phyloP scores from a whole-genome alignment of 2,329 filamentous ascomycete species.

The Neopestalotiopsis sp. region DNA sequence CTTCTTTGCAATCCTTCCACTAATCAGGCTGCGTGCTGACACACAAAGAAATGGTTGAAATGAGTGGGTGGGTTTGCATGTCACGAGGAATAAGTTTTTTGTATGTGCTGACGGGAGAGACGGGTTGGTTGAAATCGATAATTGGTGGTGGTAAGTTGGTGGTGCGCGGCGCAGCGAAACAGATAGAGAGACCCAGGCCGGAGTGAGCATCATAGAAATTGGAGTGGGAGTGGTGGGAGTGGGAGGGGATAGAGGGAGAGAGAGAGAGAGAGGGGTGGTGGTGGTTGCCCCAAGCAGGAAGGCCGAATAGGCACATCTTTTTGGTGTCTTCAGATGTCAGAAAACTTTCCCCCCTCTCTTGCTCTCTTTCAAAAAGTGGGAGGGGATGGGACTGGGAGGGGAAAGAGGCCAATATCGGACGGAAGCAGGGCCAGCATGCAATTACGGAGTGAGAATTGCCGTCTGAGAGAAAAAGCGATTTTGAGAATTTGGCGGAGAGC shows the following conservation, averaged over 20 bases:
- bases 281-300: slow-evolving; percentile 10
- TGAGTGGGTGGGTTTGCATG: background rate
- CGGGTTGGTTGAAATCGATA: background rate
- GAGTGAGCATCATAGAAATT: no score
- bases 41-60: background rate
- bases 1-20: background rate
- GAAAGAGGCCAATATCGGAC: background rate
- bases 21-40: background rate
- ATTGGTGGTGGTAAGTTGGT: slow-evolving; percentile 33
- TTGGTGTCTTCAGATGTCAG: background rate
- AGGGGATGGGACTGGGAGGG: background rate
- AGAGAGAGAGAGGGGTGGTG: background rate
- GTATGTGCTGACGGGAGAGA: background rate
- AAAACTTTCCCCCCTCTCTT: background rate
- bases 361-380: no score
- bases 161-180: slow-evolving; percentile 26
- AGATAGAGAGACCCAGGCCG: slow-evolving; percentile 30
- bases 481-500: no score
- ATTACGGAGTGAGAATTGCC: background rate
- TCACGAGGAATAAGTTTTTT: background rate
- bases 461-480: no score
- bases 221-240: no score
- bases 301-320: slow-evolving; percentile 7
- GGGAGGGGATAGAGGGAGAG: background rate
- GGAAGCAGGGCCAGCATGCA: background rate